A percentile compares a stretch with the other conserved stretches of the same genome.
Evolutionary conservation across 257 asterid genomes (phyloP).

Genomic region (Rubia yunnanensis): DNA sequence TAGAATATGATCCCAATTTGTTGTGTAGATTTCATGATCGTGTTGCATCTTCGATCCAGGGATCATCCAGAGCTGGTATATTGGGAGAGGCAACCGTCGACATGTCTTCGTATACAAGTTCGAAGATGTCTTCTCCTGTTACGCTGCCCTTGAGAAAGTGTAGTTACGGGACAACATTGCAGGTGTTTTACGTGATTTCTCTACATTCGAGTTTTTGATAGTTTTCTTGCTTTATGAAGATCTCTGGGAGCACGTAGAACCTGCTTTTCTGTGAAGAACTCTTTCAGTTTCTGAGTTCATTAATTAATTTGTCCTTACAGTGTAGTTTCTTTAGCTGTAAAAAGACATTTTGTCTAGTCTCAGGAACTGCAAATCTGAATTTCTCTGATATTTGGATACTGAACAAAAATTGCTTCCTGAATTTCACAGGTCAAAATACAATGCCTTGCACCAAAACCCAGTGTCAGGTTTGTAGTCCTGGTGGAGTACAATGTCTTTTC

Average conservation of each 20-base stretch:
- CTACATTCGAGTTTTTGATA: background rate
- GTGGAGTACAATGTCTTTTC: slow-evolving; percentile 8
- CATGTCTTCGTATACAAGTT: slow-evolving; percentile 36
- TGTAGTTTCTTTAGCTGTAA: background rate
- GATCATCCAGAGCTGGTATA: slow-evolving; percentile 58
- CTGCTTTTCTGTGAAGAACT: background rate
- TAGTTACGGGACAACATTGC: slow-evolving; percentile 60
- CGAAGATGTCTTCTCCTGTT: slow-evolving; percentile 48
- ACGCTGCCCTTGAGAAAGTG: slow-evolving; percentile 64
- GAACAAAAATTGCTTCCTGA: slow-evolving; percentile 9
- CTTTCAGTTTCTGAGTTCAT: background rate
- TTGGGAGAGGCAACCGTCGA: slow-evolving; percentile 76
- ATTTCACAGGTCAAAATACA: slow-evolving; percentile 64
- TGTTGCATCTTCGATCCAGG: slow-evolving; percentile 31
- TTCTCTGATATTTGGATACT: slow-evolving; percentile 8
- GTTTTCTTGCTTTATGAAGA: background rate
- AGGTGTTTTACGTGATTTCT: slow-evolving; percentile 28
- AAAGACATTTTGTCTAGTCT: background rate
- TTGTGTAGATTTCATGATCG: background rate
- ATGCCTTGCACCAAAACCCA: slow-evolving; percentile 48
- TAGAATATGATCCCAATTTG: background rate
- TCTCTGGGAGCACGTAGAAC: background rate
- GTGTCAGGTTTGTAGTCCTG: slow-evolving; percentile 38
- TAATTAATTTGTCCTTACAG: background rate
- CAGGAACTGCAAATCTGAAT: background rate